These are phyloP conservation scores for Psilocybe subaeruginosa DNA, from an alignment of 768 basidiomycete species.

Conservation along the genomic window DNA sequence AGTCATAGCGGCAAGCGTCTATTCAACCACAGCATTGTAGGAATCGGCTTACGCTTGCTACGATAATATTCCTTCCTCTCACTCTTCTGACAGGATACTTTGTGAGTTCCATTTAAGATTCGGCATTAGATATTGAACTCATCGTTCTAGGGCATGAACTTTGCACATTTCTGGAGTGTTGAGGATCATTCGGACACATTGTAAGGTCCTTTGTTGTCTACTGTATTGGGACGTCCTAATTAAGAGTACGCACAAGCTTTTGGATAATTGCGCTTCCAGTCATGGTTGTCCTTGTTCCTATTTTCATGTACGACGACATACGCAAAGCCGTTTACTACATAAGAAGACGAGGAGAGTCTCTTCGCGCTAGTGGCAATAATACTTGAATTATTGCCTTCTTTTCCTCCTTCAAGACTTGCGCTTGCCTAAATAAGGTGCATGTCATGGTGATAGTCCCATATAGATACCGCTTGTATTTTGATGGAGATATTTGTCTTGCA, in stretches of 20 bases:
- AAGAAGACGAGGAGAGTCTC: constrained; percentile 36
- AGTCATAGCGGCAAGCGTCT: not conserved
- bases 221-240: not conserved
- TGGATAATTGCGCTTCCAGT: constrained; percentile 70
- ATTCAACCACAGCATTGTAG: constrained; percentile 29
- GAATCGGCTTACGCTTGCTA: constrained; percentile 67
- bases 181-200: constrained; percentile 44
- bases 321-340: constrained; percentile 46
- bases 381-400: not conserved
- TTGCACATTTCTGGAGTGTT: constrained; percentile 53
- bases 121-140: not conserved
- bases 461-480: not conserved
- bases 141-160: constrained; percentile 67
- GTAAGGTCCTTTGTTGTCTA: constrained; percentile 33
- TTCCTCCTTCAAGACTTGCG: not conserved
- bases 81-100: constrained; percentile 78
- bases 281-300: constrained; percentile 57
- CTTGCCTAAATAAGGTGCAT: not conserved
- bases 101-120: constrained; percentile 37
- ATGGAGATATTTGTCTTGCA: not conserved
- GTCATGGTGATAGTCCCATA: not conserved
- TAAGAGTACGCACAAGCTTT: constrained; percentile 45
- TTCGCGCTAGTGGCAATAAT: constrained; percentile 1
- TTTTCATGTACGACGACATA: constrained; percentile 62
- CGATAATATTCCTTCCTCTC: constrained; percentile 71